Percentiles rank a stretch among this genome's conserved stretches.
phyloP scores from a whole-genome alignment of 495 filamentous ascomycete species.

The Talaromyces borbonicus region DNA sequence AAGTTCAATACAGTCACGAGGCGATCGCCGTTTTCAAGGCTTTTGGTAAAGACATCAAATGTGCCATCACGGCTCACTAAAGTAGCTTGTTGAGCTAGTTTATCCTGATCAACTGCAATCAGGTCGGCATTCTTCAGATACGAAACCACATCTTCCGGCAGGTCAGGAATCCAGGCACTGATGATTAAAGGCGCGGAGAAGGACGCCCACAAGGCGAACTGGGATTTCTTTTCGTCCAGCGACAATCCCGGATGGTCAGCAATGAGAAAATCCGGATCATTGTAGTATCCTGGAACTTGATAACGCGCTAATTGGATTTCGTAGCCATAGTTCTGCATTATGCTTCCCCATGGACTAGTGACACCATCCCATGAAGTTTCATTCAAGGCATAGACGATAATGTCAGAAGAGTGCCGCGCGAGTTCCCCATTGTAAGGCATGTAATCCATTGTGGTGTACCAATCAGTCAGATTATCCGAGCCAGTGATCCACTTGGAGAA shows the following conservation, averaged over 20 bases:
- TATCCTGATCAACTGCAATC: slow-evolving; percentile 31
- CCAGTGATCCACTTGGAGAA: slow-evolving; percentile 15
- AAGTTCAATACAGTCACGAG: slow-evolving; percentile 25
- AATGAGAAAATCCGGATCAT: slow-evolving; percentile 37
- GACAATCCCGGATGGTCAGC: slow-evolving; percentile 27
- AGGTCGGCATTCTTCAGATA: slow-evolving; percentile 27
- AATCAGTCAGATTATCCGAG: slow-evolving; percentile 22
- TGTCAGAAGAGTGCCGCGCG: slow-evolving; percentile 33
- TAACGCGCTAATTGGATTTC: slow-evolving; percentile 29
- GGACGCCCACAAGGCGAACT: slow-evolving; percentile 33
- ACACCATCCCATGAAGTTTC: slow-evolving; percentile 7
- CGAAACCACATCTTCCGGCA: slow-evolving; percentile 21
- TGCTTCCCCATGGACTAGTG: slow-evolving; percentile 29
- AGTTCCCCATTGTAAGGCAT: slow-evolving; percentile 27
- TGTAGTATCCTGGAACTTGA: slow-evolving; percentile 33
- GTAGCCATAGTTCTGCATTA: slow-evolving; percentile 32
- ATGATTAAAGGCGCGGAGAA: slow-evolving; percentile 32
- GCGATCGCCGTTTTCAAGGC: slow-evolving; percentile 21
- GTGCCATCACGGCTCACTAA: slow-evolving; percentile 24
- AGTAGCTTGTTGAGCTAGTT: slow-evolving; percentile 29
- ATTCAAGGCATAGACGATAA: slow-evolving; percentile 23
- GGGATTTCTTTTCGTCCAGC: slow-evolving; percentile 27
- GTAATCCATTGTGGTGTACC: slow-evolving; percentile 33
- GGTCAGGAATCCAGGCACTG: slow-evolving; percentile 28
- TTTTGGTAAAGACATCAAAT: slow-evolving; percentile 25